Base-by-base conservation (phyloP, 164 flowering plant genomes). In the Chimonanthus salicifolius region DNA sequence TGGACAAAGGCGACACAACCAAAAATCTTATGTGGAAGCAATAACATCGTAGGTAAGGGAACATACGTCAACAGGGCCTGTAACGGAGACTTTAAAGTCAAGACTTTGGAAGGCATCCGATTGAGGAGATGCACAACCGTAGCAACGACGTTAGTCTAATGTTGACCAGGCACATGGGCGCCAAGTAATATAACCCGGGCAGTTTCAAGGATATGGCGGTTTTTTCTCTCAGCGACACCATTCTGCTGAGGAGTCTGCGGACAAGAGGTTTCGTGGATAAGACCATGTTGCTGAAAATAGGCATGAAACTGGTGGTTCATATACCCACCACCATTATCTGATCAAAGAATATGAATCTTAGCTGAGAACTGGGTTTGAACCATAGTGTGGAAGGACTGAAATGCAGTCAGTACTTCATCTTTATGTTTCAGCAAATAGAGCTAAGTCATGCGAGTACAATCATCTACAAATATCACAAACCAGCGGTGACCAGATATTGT, bases 391-490 rank as follows among this genome's bases (percentile, higher is more conserved):
- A 64, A 64, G 4, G 45, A 64, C 3, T 33, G 67, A 33, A 64
- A 64, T 7, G 5, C 1, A 18, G 11, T 4, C 0, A 18, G 10
- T 4, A 64, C 67, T 4, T 64, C 67, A 64, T 33, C 10, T 64
- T 64, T 64, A 64, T 64, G 43, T 64, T 18, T 64, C 43, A 33
- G 6, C 44, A 20, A 10, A 33, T 64, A 64, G 10, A 64, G 0
- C 67, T 47, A 64, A 64, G 71, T 69, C 60, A 69, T 69, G 33
- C 71, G 71, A 48, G 43, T 69, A 48, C 71, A 69, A 69, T 69
- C 71, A 69, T 69, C 58, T 3, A 69, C 71, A 69, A 69, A 69
- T 18, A 69, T 47, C 58, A 69, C 60, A 69, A 69, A 69, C 71
- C 71, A 69, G 13, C 71, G 60, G 47, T 4, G 3, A 48, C 71